Evolutionary conservation across 2,329 filamentous ascomycete species (phyloP), one percentile per base, ranked within the genome.

Genomic region (Fusarium newnesense): DNA sequence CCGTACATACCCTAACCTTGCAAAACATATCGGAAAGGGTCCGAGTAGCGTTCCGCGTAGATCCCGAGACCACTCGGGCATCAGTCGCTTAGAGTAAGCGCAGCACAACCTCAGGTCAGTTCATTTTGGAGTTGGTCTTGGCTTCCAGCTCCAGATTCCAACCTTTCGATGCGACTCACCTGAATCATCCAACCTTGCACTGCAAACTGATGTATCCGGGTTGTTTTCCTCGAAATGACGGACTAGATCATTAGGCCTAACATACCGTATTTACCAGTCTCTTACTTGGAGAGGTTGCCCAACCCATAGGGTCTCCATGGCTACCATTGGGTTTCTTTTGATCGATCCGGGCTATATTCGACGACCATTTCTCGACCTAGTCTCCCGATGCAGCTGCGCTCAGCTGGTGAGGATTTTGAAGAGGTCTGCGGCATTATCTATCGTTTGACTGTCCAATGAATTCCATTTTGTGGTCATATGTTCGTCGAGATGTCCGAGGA

Each of bases 161-260:
- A 53, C 4, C 8, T 2, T 26, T 37, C 8, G 15, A 50, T 18
- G 7, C 4, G 7, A 32, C 28, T 24, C 30, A 15, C 21, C 28
- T 50, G 21, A 18, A 4, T 46, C n/a, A 2, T 32, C 28, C 6
- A 7, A 5, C 1, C 5, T 32, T 18, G 3, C 28, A 24, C 12
- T 50, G 5, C 10, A 18, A 32, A 34, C 11, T 34, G 21, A 24
- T 34, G 8, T 19, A 3, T 19, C 8, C 6, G 6, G 30, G 21
- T 24, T 19, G 0, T 2, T 24, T 32, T 44, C 19, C 15, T 4
- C 3, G 7, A 9, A n/a, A 8, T 1, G 34, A 24, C 0, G 21
- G 21, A 7, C 30, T 18, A 24, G 8, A 4, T 10, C 30, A 13
- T 16, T 21, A 5, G 21, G 18, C 9, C 8, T 18, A 34, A 19